These are phyloP conservation scores for Claviceps sp. DNA, from an alignment of 2,329 filamentous ascomycete genomes.

Conservation along the genomic window DNA sequence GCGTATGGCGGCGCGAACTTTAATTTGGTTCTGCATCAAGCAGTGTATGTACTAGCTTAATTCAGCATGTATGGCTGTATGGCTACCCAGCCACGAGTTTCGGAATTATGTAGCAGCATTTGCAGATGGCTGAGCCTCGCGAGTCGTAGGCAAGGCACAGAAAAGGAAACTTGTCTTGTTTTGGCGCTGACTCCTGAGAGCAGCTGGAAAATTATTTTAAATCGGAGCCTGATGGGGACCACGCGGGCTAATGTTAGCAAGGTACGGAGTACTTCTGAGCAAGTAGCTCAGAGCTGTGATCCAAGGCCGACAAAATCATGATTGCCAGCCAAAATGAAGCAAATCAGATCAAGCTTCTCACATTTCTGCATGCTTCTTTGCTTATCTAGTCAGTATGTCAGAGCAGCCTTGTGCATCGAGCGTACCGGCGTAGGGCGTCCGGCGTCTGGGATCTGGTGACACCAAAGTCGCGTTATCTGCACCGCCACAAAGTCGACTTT, in stretches of 20 bases:
- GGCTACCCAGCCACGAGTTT: too few species aligned
- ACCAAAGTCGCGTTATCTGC: conserved; percentile 10
- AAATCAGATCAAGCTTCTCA: too few species aligned
- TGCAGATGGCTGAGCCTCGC: too few species aligned
- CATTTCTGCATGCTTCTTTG: too few species aligned
- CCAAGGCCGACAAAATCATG: too few species aligned
- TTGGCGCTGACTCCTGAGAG: background rate
- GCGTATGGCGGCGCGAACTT: background rate
- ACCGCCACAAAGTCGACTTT: conserved; percentile 27
- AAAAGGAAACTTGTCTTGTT: background rate
- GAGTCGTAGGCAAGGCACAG: too few species aligned
- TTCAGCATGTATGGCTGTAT: too few species aligned
- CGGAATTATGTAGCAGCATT: too few species aligned
- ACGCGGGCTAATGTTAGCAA: background rate
- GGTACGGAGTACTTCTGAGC: conserved; percentile 1
- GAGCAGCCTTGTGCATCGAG: background rate
- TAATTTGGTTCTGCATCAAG: background rate
- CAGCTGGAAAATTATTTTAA: background rate
- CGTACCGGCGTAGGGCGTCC: background rate
- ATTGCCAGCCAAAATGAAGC: too few species aligned
- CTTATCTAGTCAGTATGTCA: too few species aligned
- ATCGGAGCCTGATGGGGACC: conserved; percentile 1
- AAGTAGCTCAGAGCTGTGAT: background rate
- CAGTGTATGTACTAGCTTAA: too few species aligned
- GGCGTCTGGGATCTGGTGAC: background rate